Conservation (phyloP, 2,329 filamentous ascomycete species). For the Cladosporium austrohemisphaericum region DNA sequence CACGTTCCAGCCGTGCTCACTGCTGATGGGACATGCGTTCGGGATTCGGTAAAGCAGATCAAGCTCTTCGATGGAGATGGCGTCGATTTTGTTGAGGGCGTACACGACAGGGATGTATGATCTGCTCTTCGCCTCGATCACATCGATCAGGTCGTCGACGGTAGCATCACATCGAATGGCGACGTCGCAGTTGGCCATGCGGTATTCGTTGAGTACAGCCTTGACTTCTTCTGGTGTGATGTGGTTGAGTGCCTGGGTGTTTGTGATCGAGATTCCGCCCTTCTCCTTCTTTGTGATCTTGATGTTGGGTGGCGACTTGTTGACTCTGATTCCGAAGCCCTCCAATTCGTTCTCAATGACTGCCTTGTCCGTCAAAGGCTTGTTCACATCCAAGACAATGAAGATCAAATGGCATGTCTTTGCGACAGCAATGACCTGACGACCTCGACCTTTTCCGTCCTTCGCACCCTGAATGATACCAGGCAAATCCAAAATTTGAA, state of each 20-base stretch:
- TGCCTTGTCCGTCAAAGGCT: constrained; percentile 93
- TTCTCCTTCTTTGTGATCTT: constrained; percentile 99
- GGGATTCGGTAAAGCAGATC: constrained; percentile 95
- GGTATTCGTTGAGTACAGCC: constrained; percentile 96
- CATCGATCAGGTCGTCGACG: constrained; percentile 92
- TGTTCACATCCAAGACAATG: constrained; percentile 97
- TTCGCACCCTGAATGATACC: constrained; percentile 99
- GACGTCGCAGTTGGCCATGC: constrained; percentile 93
- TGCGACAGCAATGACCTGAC: constrained; percentile 96
- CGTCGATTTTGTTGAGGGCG: constrained; percentile 97
- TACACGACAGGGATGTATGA: constrained; percentile 99
- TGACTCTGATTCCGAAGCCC: constrained; percentile 95
- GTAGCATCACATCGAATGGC: constrained; percentile 97
- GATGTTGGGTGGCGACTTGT: constrained; percentile 95
- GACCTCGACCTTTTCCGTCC: constrained; percentile 93
- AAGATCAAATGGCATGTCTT: constrained; percentile 99
- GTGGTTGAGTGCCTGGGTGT: constrained; percentile 83
- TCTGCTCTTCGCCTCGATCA: constrained; percentile 89
- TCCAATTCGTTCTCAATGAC: constrained; percentile 94
- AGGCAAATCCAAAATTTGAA: constrained; percentile 96
- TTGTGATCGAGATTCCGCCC: constrained; percentile 93
- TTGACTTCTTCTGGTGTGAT: constrained; percentile 96
- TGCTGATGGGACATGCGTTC: constrained; percentile 94
- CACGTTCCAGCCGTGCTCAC: constrained; percentile 92
- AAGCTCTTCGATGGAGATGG: constrained; percentile 95